phyloP scores from a whole-genome alignment of 2,329 filamentous ascomycete genomes.

The Acrocalymma vagum region DNA sequence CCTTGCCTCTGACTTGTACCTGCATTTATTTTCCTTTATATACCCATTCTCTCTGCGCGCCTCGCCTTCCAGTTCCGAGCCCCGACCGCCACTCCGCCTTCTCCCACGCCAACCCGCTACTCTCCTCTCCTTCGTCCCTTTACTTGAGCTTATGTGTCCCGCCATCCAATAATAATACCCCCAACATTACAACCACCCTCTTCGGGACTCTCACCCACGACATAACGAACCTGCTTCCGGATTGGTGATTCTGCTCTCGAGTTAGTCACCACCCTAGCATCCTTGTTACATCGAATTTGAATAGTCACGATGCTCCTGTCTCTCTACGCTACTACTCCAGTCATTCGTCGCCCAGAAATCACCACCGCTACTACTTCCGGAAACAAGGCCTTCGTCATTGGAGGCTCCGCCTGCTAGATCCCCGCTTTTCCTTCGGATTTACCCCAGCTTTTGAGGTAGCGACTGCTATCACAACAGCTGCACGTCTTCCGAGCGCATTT shows the following conservation, averaged over 20 bases:
- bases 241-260: conserved; percentile 32
- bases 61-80: conserved; percentile 20
- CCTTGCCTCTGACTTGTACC: too few relatives aligned
- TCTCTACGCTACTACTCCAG: conserved; percentile 46
- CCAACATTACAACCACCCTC: conserved; percentile 21
- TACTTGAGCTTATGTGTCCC: conserved; percentile 27
- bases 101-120: conserved; percentile 28
- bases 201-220: conserved; percentile 20
- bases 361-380: conserved; percentile 38
- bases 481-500: conserved; percentile 46
- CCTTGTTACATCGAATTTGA: conserved; percentile 33
- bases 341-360: conserved; percentile 53
- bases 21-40: too few relatives aligned
- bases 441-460: conserved; percentile 46
- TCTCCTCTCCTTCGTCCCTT: conserved; percentile 6
- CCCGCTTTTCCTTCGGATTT: conserved; percentile 42
- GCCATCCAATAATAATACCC: conserved; percentile 36
- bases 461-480: conserved; percentile 43
- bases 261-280: conserved; percentile 37
- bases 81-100: conserved; percentile 40
- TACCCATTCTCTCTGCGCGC: conserved; percentile 16
- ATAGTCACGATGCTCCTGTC: conserved; percentile 47
- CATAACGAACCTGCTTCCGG: conserved; percentile 34
- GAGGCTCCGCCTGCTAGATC: conserved; percentile 49
- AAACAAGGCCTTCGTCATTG: conserved; percentile 50